Evolutionary conservation across 2,329 filamentous ascomycete genomes (phyloP).

Genomic region (Botryotinia calthae): DNA sequence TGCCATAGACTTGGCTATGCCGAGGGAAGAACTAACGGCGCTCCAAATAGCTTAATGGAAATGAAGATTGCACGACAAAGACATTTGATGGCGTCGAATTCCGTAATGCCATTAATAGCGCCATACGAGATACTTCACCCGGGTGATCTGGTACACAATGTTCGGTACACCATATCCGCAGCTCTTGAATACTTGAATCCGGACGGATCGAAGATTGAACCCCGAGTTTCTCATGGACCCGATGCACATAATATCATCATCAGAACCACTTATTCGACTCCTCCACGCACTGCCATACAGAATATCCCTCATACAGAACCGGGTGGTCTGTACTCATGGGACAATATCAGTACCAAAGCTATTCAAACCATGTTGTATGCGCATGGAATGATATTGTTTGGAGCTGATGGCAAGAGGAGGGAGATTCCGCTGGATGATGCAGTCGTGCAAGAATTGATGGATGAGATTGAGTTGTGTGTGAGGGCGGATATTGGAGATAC

Average conservation of each 20-base stretch:
- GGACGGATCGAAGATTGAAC: not conserved
- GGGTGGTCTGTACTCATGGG: not conserved
- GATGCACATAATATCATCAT: not conserved
- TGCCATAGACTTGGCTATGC: not conserved
- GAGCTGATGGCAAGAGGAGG: not conserved
- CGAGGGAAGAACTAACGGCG: not conserved
- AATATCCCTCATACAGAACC: not conserved
- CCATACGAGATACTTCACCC: not conserved
- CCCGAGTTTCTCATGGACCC: not conserved
- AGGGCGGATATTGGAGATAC: not conserved
- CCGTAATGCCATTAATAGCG: not conserved
- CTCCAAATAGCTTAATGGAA: not conserved
- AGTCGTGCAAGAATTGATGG: not conserved
- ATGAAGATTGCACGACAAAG: not conserved
- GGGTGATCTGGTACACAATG: not conserved
- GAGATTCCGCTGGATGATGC: not conserved
- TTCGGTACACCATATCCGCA: not conserved
- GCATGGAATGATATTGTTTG: not conserved
- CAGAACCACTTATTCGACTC: not conserved
- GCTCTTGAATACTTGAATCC: not conserved
- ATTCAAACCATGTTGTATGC: not conserved
- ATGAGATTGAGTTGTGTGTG: not conserved
- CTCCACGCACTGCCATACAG: not conserved
- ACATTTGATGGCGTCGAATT: not conserved
- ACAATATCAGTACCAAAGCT: not conserved